These are phyloP conservation scores for Zygotorulaspora danielsina DNA, from an alignment of 805 yeast species.

Conservation along the genomic window DNA sequence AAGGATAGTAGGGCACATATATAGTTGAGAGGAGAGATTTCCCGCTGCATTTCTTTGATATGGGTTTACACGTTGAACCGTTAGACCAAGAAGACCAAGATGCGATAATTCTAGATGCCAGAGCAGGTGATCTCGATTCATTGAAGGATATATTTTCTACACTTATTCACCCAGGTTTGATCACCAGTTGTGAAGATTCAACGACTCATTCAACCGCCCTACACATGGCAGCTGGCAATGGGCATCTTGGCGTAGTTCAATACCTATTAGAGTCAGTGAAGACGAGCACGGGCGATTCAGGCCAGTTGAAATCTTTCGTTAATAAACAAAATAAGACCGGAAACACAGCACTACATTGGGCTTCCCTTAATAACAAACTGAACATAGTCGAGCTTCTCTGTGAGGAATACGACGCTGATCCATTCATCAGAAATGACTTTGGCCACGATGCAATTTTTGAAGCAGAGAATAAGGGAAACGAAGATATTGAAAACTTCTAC, in stretches of 20 bases:
- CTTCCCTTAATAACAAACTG: slow-evolving; percentile 80
- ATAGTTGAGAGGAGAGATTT: too few species aligned
- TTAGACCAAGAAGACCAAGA: slow-evolving; percentile 74
- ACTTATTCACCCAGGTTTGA: slow-evolving; percentile 44
- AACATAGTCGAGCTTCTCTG: slow-evolving; percentile 64
- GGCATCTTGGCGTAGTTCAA: slow-evolving; percentile 65
- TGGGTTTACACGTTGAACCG: slow-evolving; percentile 33
- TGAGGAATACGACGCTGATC: slow-evolving; percentile 74
- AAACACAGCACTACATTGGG: slow-evolving; percentile 96
- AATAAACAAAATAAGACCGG: slow-evolving; percentile 70
- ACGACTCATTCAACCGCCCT: slow-evolving; percentile 67
- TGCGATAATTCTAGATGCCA: slow-evolving; percentile 73
- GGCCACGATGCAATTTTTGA: slow-evolving; percentile 84
- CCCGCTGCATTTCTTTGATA: slow-evolving; percentile 5
- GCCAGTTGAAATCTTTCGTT: slow-evolving; percentile 45
- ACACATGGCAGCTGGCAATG: slow-evolving; percentile 96
- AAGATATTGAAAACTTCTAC: slow-evolving; percentile 73
- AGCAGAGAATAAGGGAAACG: slow-evolving; percentile 75
- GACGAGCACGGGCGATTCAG: slow-evolving; percentile 17
- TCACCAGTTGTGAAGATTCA: slow-evolving; percentile 53
- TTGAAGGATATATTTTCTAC: slow-evolving; percentile 63
- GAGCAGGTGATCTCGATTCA: slow-evolving; percentile 82
- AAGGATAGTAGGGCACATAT: too few species aligned
- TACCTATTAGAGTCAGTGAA: slow-evolving; percentile 50
- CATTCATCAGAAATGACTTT: slow-evolving; percentile 66